Base-by-base conservation (phyloP, 352 stramenopile species). In the Elongisporangium anandrum region DNA sequence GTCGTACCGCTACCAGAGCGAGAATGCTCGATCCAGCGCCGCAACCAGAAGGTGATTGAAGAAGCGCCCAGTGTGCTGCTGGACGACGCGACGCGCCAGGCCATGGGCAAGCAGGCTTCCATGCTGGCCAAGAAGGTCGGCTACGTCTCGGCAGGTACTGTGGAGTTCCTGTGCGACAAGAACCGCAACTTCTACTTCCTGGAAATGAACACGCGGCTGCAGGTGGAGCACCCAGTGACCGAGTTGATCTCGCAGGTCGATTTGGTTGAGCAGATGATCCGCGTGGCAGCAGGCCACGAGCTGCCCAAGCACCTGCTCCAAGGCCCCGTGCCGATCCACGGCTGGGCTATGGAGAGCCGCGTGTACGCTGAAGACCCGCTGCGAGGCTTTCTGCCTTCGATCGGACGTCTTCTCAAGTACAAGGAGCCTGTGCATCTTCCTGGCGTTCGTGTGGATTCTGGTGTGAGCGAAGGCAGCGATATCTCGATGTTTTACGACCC, bases 101-200 rank as follows among this genome's bases (percentile, higher is more conserved):
- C 81, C 21, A 87, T 87, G 75, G 77, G 75, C 38, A 67, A 85
- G 57, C 92, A 99, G 71, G 96, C 97, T 3, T 89, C 90, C 49
- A 86, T 85, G 67, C 75, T 99, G 16, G 96, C 93, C 17, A 83
- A 87, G 66, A 87, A 93, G 23, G 95, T 98, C 20, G 79, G 79
- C n/a, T 99, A 99, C 73, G 65, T 88, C 21, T 96, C 69, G 41
- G 97, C 96, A 0, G 97, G 97, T n/a, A 99, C 96, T 1, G 92
- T 99, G 2, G 96, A 99, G 74, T 98, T 99, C 66, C 67, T 99
- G 26, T 96, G 91, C 53, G 96, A 98, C 62, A 94, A 97, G 56
- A 63, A 98, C 73, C 89, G 98, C 68, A 97, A 98, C 69, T 99
- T 99, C 68, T 99, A 98, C 68, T 99, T 99, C 64, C 72, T 99